Conservation (phyloP, 2,329 filamentous ascomycete species). For the Ilyonectria destructans region DNA sequence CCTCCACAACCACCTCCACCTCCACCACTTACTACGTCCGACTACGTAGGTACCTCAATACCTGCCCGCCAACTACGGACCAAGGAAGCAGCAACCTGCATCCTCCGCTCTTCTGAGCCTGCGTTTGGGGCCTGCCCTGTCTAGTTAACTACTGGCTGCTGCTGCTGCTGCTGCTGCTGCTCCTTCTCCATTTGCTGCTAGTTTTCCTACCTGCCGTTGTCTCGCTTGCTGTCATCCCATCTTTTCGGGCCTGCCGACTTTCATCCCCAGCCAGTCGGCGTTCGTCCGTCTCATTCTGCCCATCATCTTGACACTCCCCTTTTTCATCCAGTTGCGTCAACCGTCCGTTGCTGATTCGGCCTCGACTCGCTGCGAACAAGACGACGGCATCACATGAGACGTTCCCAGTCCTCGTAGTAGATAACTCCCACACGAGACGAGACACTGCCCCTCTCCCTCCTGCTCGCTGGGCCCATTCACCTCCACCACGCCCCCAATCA, state of each 20-base stretch:
- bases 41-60: constrained; percentile 35
- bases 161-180: constrained; percentile 30
- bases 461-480: constrained; percentile 32
- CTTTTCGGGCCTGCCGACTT: constrained; percentile 44
- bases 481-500: constrained; percentile 42
- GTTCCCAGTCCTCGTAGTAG: constrained; percentile 27
- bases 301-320: constrained; percentile 31
- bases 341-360: constrained; percentile 39
- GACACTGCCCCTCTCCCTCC: constrained; percentile 39
- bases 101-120: constrained; percentile 34
- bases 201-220: constrained; percentile 35
- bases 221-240: constrained; percentile 48
- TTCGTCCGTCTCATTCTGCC: constrained; percentile 41
- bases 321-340: constrained; percentile 38
- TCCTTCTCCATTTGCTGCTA: constrained; percentile 37
- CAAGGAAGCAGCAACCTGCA: constrained; percentile 35
- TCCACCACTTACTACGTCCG: constrained; percentile 39
- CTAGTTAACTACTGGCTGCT: constrained; percentile 35
- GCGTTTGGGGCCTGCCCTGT: constrained; percentile 32
- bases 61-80: constrained; percentile 34
- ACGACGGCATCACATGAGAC: constrained; percentile 36
- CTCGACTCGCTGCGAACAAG: constrained; percentile 41
- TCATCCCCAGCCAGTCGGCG: constrained; percentile 46
- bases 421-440: constrained; percentile 41
- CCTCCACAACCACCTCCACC: constrained; percentile 42